Base-by-base conservation (phyloP, 2,329 filamentous ascomycete species). In the Didymella arachidicola region DNA sequence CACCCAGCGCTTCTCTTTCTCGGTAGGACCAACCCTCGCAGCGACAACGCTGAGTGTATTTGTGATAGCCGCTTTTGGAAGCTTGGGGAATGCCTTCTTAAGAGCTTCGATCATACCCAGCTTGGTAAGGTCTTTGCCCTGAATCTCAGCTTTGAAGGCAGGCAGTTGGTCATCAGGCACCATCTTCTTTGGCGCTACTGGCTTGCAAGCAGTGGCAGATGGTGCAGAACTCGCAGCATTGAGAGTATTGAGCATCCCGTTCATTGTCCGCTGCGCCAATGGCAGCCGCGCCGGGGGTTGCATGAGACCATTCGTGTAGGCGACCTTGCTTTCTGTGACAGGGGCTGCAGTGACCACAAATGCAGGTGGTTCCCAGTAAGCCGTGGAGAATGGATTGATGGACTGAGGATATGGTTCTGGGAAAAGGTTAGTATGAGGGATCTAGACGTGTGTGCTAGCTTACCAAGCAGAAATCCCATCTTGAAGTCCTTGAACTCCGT, bases 301-400 rank as follows among this genome's bases (percentile, higher is more conserved):
- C 77, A 79, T 78, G 34, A 68, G 43, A 14, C 70, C 68, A 30
- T 64, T 67, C 16, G 39, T 53, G 26, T 60, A 43, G 3, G 47
- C 44, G 7, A 63, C 66, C 57, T 65, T 73, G 29, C 25, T 66
- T 26, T 64, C 12, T 48, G 57, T 43, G 18, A 58, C 27, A 8
- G 47, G 19, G 1, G 63, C 22, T 30, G 62, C 29, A 42, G 62
- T 50, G 29, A 59, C 56, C 34, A 61, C 42, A 16, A 65, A 42
- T 36, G 71, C 69, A 2, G 76, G 68, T 10, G 73, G 70, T 7
- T 76, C 75, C 95, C 95, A 98, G 76, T 98, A 98, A 0, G 81
- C 77, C 0, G 86, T 87, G 0, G 92, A 93, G 72, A 94, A 96
- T 0, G 95, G 95, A 70, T 99, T 89, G 63, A 99, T 94, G 7